Percentiles rank a stretch among this genome's conserved stretches.
Evolutionary conservation across 2,329 filamentous ascomycete genomes (phyloP).

Genomic region (Calycina herbarum): DNA sequence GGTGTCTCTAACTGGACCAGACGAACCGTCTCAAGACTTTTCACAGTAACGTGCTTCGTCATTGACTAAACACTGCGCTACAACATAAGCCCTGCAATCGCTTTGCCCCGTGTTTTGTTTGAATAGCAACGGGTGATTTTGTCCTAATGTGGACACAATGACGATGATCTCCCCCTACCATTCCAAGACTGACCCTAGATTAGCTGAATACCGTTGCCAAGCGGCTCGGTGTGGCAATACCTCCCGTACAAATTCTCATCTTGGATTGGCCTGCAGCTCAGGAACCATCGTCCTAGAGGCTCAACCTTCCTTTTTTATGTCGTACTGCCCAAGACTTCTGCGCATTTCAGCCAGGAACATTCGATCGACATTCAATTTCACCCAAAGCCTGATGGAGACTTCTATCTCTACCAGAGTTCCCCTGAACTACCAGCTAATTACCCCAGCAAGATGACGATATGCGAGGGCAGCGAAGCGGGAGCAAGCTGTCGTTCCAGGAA

Average conservation of each 20-base stretch:
- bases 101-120: slow-evolving; percentile 1
- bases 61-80: background rate
- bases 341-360: slow-evolving; percentile 19
- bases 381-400: slow-evolving; percentile 4
- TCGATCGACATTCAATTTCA: slow-evolving; percentile 24
- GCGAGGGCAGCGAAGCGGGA: slow-evolving; percentile 6
- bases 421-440: background rate
- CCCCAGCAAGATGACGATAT: slow-evolving; percentile 20
- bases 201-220: slow-evolving; percentile 8
- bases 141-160: background rate
- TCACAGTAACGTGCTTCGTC: background rate
- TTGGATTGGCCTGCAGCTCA: background rate
- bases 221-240: background rate
- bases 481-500: slow-evolving; percentile 5
- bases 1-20: background rate
- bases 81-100: background rate
- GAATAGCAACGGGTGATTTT: background rate
- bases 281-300: slow-evolving; percentile 6
- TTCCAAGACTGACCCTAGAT: background rate
- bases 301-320: background rate
- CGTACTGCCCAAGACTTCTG: background rate
- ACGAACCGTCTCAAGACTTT: background rate
- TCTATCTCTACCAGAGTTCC: background rate
- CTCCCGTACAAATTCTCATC: background rate
- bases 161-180: slow-evolving; percentile 1